Conservation (phyloP, 2,329 filamentous ascomycete genomes). For the Cordyceps tenuipes region DNA sequence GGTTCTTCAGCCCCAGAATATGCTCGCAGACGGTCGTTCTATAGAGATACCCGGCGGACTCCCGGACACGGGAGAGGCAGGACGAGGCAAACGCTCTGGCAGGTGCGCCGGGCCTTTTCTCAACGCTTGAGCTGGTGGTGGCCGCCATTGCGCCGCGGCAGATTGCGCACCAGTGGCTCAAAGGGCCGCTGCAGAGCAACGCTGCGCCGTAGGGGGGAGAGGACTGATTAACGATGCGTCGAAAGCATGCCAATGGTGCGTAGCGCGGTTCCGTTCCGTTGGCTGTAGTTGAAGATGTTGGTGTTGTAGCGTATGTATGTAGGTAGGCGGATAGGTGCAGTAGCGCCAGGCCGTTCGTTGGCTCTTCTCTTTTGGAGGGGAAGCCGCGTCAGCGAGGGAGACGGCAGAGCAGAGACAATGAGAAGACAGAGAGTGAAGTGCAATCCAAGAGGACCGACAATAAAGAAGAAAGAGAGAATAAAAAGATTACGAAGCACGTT, state of each 20-base stretch:
- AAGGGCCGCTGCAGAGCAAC: not conserved
- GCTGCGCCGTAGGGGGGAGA: not conserved
- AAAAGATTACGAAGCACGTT: not conserved
- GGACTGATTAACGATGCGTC: not conserved
- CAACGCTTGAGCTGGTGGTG: not conserved
- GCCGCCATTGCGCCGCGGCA: not conserved
- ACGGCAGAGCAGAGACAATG: not conserved
- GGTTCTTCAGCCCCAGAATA: slow-evolving; percentile 55
- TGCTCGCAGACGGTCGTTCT: slow-evolving; percentile 35
- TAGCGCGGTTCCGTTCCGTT: not conserved
- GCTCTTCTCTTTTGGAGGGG: not conserved
- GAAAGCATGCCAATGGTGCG: not conserved
- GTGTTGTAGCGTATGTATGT: not conserved
- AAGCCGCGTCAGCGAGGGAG: not conserved
- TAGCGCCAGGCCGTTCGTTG: not conserved
- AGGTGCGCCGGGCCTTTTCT: not conserved
- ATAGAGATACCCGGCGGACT: slow-evolving; percentile 21
- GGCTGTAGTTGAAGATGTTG: not conserved
- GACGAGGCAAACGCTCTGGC: not conserved
- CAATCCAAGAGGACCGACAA: not conserved
- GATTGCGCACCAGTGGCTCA: not conserved
- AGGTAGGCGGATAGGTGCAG: not conserved
- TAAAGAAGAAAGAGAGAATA: not conserved
- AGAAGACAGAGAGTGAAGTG: not conserved
- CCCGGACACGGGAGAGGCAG: not conserved